These are phyloP conservation scores for Coprinopsis cinerea DNA, from an alignment of 768 basidiomycete species.

Conservation along the genomic window DNA sequence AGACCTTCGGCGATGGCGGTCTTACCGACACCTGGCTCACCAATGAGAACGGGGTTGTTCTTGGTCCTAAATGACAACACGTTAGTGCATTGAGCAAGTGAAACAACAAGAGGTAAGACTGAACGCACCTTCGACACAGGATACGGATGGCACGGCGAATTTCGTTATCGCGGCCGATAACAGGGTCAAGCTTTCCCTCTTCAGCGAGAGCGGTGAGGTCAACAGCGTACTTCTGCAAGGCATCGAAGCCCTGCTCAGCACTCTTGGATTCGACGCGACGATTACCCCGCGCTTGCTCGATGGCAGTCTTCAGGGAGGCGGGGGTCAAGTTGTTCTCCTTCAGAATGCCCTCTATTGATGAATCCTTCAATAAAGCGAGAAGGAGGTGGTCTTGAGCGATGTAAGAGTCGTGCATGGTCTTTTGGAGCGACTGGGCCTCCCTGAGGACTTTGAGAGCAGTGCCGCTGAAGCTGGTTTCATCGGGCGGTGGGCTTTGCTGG, in stretches of 20 bases:
- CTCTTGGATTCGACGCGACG: constrained; percentile 78
- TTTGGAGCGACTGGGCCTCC: constrained; percentile 70
- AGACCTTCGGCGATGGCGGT: constrained; percentile 94
- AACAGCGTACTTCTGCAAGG: constrained; percentile 80
- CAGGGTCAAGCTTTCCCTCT: constrained; percentile 93
- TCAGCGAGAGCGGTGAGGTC: constrained; percentile 85
- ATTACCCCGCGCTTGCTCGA: constrained; percentile 78
- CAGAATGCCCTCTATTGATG: constrained; percentile 57
- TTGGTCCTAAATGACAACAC: constrained; percentile 64
- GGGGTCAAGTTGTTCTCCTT: constrained; percentile 76
- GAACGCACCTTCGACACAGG: constrained; percentile 60
- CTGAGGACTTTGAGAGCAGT: constrained; percentile 56
- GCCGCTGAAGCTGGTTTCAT: constrained; percentile 62
- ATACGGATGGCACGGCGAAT: constrained; percentile 83
- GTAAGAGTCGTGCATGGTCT: constrained; percentile 84
- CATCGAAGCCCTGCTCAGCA: constrained; percentile 92
- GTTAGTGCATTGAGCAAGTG: constrained; percentile 15
- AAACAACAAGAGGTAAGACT: background rate
- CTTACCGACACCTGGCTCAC: constrained; percentile 94
- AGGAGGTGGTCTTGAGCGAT: constrained; percentile 92
- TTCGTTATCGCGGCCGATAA: constrained; percentile 90
- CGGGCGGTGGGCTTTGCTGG: constrained; percentile 78
- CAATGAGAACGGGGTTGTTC: constrained; percentile 96
- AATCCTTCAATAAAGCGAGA: constrained; percentile 75
- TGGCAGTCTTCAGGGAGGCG: constrained; percentile 64